Conservation (phyloP, 371 early-diverging fungal species). For the Gilbertella persicaria region DNA sequence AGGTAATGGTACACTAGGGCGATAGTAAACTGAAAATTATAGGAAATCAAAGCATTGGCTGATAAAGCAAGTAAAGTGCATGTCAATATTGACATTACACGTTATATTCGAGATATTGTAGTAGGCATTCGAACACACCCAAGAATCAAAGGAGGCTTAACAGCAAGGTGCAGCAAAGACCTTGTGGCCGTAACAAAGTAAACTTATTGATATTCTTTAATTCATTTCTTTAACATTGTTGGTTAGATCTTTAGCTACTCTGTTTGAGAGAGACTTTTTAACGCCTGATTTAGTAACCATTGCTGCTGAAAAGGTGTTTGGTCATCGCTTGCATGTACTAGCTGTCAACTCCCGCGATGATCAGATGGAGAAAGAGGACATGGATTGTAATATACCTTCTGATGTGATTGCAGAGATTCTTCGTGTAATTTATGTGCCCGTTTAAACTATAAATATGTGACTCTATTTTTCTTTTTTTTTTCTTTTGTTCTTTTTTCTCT, state of each 20-base stretch:
- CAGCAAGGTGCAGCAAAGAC: conserved; percentile 62
- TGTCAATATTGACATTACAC: conserved; percentile 58
- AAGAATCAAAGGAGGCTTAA: conserved; percentile 57
- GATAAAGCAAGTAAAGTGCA: conserved; percentile 50
- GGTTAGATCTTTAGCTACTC: conserved; percentile 51
- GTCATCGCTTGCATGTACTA: conserved; percentile 43
- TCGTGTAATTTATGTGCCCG: conserved; percentile 29
- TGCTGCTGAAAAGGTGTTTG: conserved; percentile 60
- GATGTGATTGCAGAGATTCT: conserved; percentile 35
- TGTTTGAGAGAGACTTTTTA: conserved; percentile 57
- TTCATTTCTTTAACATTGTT: neutral
- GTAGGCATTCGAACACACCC: conserved; percentile 66
- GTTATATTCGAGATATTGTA: conserved; percentile 65
- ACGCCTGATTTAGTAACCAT: conserved; percentile 63
- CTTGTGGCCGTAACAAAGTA: conserved; percentile 59
- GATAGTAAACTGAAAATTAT: neutral
- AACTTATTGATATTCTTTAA: neutral
- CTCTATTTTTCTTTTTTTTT: neutral
- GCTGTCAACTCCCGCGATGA: conserved; percentile 18
- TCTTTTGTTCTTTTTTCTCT: neutral
- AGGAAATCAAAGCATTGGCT: conserved; percentile 58
- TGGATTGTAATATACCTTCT: conserved; percentile 23
- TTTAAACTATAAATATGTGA: conserved; percentile 9
- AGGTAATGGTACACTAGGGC: conserved; percentile 12
- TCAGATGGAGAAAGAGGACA: conserved; percentile 30